Conservation (phyloP, 176 grass and related monocot species). For the Oropetium thomaeum region DNA sequence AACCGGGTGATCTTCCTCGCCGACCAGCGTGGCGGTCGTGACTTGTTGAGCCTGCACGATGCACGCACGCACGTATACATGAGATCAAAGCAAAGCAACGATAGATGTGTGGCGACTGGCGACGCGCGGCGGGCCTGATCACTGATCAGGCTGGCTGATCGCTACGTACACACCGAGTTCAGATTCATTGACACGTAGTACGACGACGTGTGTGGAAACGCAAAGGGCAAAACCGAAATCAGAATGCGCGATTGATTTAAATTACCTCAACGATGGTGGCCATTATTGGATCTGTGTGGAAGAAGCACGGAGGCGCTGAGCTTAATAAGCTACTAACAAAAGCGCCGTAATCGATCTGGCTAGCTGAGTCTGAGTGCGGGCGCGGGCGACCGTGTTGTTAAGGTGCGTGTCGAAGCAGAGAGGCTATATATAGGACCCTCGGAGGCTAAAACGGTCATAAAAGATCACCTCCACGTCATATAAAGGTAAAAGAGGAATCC, state of each 20-base stretch:
- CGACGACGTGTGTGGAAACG: neutral
- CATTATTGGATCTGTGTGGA: constrained; percentile 33
- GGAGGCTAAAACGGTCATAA: constrained; percentile 36
- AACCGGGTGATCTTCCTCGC: constrained; percentile 42
- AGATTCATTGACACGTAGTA: neutral
- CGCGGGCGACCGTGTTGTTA: neutral
- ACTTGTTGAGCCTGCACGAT: constrained; percentile 41
- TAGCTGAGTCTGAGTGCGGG: no score
- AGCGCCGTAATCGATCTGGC: neutral
- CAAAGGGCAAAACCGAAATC: neutral
- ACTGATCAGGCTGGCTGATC: no score
- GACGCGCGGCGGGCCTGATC: neutral
- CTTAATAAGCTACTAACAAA: no score
- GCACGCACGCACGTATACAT: neutral
- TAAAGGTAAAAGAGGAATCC: neutral
- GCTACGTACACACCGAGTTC: neutral
- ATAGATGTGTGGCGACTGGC: no score
- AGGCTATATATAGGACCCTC: constrained; percentile 37
- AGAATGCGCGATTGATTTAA: neutral
- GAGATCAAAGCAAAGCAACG: neutral
- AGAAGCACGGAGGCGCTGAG: neutral
- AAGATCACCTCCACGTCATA: neutral
- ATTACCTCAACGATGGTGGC: constrained; percentile 61
- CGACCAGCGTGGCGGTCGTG: neutral
- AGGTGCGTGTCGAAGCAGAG: neutral